Evolutionary conservation across 495 filamentous ascomycete species (phyloP), one percentile per base, ranked within the genome.

Genomic region (Parathielavia hyrcaniae): DNA sequence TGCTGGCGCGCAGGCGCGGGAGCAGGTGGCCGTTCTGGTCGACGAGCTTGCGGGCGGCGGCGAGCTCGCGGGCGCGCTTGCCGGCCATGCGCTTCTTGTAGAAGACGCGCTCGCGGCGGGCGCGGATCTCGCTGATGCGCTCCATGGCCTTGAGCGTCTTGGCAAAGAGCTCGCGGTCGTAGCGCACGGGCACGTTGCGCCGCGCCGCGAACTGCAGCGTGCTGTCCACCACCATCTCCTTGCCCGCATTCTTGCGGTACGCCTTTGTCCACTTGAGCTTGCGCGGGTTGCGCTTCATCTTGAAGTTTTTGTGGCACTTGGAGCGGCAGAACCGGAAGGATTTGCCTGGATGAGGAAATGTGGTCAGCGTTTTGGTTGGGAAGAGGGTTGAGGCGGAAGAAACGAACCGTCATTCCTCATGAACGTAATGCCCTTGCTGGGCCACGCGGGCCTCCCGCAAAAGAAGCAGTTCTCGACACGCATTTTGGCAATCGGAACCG

Each of bases 261-360:
- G 83, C 79, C 79, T 91, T 91, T 50, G 90, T 95, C 90, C 89
- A 95, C 72, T 88, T 89, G 68, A 95, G 79, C 73, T 87, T 85
- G 60, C 81, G 77, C 47, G 81, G 81, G 71, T 85, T 85, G 19
- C 93, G 85, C 85, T 97, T 96, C 90, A 95, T 96, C 77, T 96
- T 96, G 83, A 97, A 96, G 79, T 95, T 95, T 77, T 91, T 89
- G 75, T 95, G 90, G 79, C 91, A 96, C 80, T 96, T 97, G 59
- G 79, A 84, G 44, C 90, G 80, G 79, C 90, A 95, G 81, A 82
- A 82, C 53, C 79, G 73, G 73, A 89, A 89, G 56, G 80, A 76
- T 66, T 84, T 82, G 59, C 86, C 87, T 71, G 50, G 5, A 32
- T 39, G 43, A 55, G 51, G 26, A 17, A 17, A 36, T 38, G n/a